Percentiles rank a stretch among this genome's conserved stretches.
phyloP scores from a whole-genome alignment of 2,329 filamentous ascomycete species.

The Nannizzia gypsea region DNA sequence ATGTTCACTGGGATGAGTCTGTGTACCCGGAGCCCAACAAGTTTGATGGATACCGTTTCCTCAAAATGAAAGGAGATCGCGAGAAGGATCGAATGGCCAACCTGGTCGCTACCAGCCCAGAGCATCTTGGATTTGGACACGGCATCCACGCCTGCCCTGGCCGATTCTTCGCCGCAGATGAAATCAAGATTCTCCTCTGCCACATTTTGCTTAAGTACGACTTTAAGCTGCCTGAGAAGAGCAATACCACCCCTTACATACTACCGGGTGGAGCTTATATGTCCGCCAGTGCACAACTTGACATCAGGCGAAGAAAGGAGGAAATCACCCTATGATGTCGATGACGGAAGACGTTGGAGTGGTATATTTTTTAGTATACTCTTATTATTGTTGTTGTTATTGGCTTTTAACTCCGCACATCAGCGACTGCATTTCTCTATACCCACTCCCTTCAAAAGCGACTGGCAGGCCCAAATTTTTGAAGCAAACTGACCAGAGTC shows the following conservation, averaged over 20 bases:
- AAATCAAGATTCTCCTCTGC: slow-evolving; percentile 20
- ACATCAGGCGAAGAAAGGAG: background rate
- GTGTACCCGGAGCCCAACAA: slow-evolving; percentile 13
- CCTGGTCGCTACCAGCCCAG: slow-evolving; percentile 29
- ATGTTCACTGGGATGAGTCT: slow-evolving; percentile 9
- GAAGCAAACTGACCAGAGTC: no score
- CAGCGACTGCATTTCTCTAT: no score
- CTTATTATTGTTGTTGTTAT: background rate
- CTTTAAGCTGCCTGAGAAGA: background rate
- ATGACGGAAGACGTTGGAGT: background rate
- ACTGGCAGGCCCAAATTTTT: no score
- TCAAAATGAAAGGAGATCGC: slow-evolving; percentile 8
- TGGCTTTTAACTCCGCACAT: no score
- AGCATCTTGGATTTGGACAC: slow-evolving; percentile 46
- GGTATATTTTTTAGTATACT: background rate
- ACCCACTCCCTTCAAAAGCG: no score
- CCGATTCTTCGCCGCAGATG: slow-evolving; percentile 21
- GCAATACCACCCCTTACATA: background rate
- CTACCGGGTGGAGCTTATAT: background rate
- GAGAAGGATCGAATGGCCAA: slow-evolving; percentile 10
- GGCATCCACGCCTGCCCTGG: slow-evolving; percentile 39
- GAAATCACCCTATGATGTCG: background rate
- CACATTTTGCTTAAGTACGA: slow-evolving; percentile 24
- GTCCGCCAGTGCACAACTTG: background rate
- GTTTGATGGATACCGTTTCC: slow-evolving; percentile 16